These are phyloP conservation scores for Linnemannia schmuckeri DNA, from an alignment of 192 early-diverging fungal species.

Conservation along the genomic window DNA sequence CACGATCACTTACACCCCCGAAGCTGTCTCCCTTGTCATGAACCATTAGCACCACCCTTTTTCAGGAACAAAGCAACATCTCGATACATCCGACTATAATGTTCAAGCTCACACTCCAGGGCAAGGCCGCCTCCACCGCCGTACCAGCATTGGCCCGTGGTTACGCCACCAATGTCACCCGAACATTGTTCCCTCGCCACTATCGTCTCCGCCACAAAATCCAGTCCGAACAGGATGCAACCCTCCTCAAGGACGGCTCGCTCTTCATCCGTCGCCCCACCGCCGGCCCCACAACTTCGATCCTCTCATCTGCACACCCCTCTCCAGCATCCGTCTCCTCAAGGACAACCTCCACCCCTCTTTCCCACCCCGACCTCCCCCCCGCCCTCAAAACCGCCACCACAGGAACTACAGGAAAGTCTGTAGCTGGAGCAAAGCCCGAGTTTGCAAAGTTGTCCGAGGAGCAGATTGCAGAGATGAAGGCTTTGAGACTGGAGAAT, in stretches of 20 bases:
- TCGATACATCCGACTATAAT: slow-evolving; percentile 3
- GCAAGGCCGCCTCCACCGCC: slow-evolving; percentile 2
- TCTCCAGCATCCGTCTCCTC: slow-evolving; percentile 50
- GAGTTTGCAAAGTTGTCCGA: slow-evolving; percentile 40
- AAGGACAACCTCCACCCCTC: slow-evolving; percentile 31
- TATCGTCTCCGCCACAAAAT: slow-evolving; percentile 52
- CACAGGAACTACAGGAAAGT: slow-evolving; percentile 4
- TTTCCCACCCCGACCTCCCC: slow-evolving; percentile 44
- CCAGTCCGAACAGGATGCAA: slow-evolving; percentile 26
- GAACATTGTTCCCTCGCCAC: slow-evolving; percentile 53
- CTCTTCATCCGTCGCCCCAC: slow-evolving; percentile 53
- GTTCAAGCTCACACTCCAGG: slow-evolving; percentile 29
- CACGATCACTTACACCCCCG: background rate
- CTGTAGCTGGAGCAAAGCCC: slow-evolving; percentile 4
- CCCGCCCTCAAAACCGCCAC: slow-evolving; percentile 29
- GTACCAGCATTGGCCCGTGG: slow-evolving; percentile 34
- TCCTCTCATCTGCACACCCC: slow-evolving; percentile 46
- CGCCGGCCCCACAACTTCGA: slow-evolving; percentile 49
- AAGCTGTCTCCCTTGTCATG: background rate
- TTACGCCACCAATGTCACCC: slow-evolving; percentile 41
- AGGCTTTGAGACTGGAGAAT: slow-evolving; percentile 32
- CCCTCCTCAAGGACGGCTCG: slow-evolving; percentile 45
- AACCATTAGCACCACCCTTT: background rate
- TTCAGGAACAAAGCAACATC: background rate
- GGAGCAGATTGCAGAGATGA: slow-evolving; percentile 52